Evolutionary conservation across 2,329 filamentous ascomycete species (phyloP).

Genomic region (Curvularia lunata): DNA sequence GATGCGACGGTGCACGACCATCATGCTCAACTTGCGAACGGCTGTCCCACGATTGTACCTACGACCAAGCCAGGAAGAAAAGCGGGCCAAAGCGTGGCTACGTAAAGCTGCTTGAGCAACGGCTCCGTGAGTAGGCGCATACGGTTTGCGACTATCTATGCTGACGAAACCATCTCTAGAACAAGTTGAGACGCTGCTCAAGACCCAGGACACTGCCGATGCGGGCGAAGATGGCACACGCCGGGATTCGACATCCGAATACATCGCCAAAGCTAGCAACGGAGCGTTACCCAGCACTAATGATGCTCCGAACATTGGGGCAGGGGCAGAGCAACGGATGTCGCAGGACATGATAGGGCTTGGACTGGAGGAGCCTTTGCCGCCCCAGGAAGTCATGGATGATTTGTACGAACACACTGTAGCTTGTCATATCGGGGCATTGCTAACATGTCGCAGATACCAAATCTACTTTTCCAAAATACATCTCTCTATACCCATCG

Average conservation of each 20-base stretch:
- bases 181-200: constrained; percentile 90
- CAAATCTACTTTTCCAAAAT: constrained; percentile 90
- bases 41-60: constrained; percentile 85
- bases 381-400: constrained; percentile 79
- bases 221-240: constrained; percentile 33
- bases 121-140: constrained; percentile 71
- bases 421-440: neutral
- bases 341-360: constrained; percentile 87
- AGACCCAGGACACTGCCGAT: constrained; percentile 71
- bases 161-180: constrained; percentile 59
- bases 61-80: constrained; percentile 92
- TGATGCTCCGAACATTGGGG: constrained; percentile 28
- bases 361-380: constrained; percentile 81
- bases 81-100: constrained; percentile 94
- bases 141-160: constrained; percentile 4
- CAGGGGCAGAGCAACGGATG: constrained; percentile 53
- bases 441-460: constrained; percentile 60
- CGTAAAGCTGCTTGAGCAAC: constrained; percentile 90
- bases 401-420: constrained; percentile 68
- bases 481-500: constrained; percentile 83
- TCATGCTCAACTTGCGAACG: constrained; percentile 88
- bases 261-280: constrained; percentile 41
- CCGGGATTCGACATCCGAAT: constrained; percentile 37
- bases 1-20: constrained; percentile 83
- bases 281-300: constrained; percentile 31